Evolutionary conservation across 176 grass and related monocot species (phyloP).

Genomic region (Cenchrus purpureus): DNA sequence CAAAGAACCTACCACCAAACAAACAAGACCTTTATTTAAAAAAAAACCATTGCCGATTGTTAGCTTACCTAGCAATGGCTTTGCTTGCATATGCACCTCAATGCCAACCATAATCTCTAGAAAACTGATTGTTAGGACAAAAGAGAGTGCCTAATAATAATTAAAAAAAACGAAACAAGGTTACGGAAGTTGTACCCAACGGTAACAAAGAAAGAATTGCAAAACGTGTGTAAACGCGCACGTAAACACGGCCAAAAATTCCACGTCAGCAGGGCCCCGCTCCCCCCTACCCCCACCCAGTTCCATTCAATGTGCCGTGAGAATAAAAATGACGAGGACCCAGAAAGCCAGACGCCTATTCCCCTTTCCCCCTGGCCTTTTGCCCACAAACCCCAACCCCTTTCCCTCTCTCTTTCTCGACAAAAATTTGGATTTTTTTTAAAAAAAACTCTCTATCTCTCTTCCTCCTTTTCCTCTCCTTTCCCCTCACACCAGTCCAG

Average conservation of each 20-base stretch:
- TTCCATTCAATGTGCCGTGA: conserved; percentile 19
- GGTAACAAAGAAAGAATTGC: background rate
- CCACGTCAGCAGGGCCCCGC: conserved; percentile 35
- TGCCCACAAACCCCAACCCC: conserved; percentile 34
- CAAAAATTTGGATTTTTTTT: background rate
- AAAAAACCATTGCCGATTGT: too few relatives aligned
- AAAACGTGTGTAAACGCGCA: background rate
- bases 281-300: background rate
- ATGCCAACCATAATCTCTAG: too few relatives aligned
- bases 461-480: background rate
- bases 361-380: background rate
- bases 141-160: too few relatives aligned
- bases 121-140: too few relatives aligned
- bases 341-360: background rate
- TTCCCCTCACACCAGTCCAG: background rate
- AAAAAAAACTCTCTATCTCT: background rate
- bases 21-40: too few relatives aligned
- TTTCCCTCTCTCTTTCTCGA: background rate
- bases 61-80: too few relatives aligned
- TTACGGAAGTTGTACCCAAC: too few relatives aligned
- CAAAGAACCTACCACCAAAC: too few relatives aligned
- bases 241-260: background rate
- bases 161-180: too few relatives aligned
- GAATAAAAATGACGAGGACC: conserved; percentile 38
- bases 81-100: too few relatives aligned